Base-by-base conservation (phyloP, 768 basidiomycete genomes). In the Suillus subaureus region DNA sequence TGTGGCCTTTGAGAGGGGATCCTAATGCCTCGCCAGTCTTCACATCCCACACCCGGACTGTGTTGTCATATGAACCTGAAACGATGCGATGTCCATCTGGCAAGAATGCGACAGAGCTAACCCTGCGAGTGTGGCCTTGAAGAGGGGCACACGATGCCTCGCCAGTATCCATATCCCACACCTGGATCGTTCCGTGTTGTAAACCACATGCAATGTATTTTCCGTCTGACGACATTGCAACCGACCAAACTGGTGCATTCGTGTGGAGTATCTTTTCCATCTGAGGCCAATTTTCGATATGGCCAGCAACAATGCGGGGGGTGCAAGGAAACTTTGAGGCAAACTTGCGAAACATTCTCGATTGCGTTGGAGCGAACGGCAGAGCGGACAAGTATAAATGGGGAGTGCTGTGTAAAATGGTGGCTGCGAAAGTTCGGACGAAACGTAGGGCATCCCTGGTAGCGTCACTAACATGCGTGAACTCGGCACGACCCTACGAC, bases 371-470 rank as follows among this genome's bases (percentile, higher is more conserved):
- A 33, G 68, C 54, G 43, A 75, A 74, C 7, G 70, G 71, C 13
- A 75, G 26, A 1, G 69, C 71, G 15, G 73, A 74, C 5, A 74
- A 6, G 63, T 74, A 74, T 15, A 74, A 66, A 51, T 74, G 73
- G 0, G 73, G 73, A 11, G 64, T 67, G 65, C 68, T 71, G 37
- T 67, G 63, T 23, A 60, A 21, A 6, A 73, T 70, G 11, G 63
- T 40, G 31, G n/a, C 4, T 6, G 12, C 49, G 33, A 73, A 74
- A 1, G 56, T 47, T 26, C 39, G 26, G 9, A 72, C 51, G 56
- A 72, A 72, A 33, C 55, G 55, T 2, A 37, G 35, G 0, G 52
- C 47, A 54, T 73, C 71, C n/a, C 49, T 39, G 13, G 28, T 31
- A 9, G 61, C 49, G 1, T 43, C 7, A 21, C 13, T 3, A 2